Conservation (phyloP, 2,329 filamentous ascomycete species). For the Penicillium occitanis region DNA sequence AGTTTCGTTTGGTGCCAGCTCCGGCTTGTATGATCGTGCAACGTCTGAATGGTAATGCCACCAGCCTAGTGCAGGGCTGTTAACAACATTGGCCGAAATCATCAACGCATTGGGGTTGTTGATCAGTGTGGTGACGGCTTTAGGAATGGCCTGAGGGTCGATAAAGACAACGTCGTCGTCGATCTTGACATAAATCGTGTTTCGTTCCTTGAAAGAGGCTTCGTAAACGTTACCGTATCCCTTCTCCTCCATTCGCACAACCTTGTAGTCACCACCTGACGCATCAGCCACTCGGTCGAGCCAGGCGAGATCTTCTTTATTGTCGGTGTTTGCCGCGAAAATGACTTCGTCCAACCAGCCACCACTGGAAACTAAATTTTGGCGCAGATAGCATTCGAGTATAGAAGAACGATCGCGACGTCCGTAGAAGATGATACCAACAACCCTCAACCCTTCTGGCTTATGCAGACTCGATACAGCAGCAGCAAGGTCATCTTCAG, state of each 20-base stretch:
- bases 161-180: constrained; percentile 20
- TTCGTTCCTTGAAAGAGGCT: constrained; percentile 19
- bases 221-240: constrained; percentile 21
- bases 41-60: constrained; percentile 21
- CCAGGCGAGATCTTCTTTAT: constrained; percentile 19
- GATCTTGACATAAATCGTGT: constrained; percentile 21
- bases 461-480: constrained; percentile 13
- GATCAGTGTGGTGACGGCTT: constrained; percentile 18
- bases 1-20: constrained; percentile 14
- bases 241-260: constrained; percentile 19
- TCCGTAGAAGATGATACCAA: constrained; percentile 20
- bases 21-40: constrained; percentile 20
- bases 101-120: constrained; percentile 20
- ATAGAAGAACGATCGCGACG: constrained; percentile 20
- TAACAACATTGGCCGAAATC: constrained; percentile 20
- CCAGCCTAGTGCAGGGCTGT: constrained; percentile 21
- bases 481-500: constrained; percentile 8
- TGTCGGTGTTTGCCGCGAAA: constrained; percentile 19
- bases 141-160: constrained; percentile 19
- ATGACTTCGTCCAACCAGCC: constrained; percentile 21
- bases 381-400: constrained; percentile 20
- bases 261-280: constrained; percentile 16
- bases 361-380: constrained; percentile 20
- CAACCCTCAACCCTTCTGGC: constrained; percentile 17
- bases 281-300: constrained; percentile 15